These are phyloP conservation scores for Pestalotiopsis sp. DNA, from an alignment of 2,329 filamentous ascomycete genomes.

Conservation along the genomic window DNA sequence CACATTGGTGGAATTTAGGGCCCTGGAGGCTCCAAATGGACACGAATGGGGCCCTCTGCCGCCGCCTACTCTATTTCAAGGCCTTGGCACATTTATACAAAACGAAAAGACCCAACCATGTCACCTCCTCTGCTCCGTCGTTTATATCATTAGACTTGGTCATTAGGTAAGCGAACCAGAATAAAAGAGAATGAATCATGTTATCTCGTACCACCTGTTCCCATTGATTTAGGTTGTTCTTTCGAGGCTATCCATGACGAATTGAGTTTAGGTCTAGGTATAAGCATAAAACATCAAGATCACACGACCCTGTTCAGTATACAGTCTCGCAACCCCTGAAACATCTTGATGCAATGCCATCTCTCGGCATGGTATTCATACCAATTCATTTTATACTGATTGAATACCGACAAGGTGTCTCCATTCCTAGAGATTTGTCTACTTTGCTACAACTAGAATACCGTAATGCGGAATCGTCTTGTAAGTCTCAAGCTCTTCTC, in stretches of 20 bases:
- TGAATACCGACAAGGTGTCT: too few species aligned
- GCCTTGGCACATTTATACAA: neutral
- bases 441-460: neutral
- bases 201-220: neutral
- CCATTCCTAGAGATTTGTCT: neutral
- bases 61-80: slow-evolving; percentile 1
- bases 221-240: neutral
- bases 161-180: neutral
- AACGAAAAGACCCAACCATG: neutral
- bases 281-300: too few species aligned
- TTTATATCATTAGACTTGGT: neutral
- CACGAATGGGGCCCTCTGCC: neutral
- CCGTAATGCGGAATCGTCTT: neutral
- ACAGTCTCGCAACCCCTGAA: too few species aligned
- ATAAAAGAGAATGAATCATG: neutral
- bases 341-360: too few species aligned
- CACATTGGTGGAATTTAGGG: slow-evolving; percentile 5
- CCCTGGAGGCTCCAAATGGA: neutral
- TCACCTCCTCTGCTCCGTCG: neutral
- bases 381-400: too few species aligned
- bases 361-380: too few species aligned
- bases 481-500: neutral
- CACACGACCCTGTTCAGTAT: too few species aligned
- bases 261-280: neutral
- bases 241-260: neutral